phyloP scores from a whole-genome alignment of 1,139 yeast species.

The Taphrina betulina region DNA sequence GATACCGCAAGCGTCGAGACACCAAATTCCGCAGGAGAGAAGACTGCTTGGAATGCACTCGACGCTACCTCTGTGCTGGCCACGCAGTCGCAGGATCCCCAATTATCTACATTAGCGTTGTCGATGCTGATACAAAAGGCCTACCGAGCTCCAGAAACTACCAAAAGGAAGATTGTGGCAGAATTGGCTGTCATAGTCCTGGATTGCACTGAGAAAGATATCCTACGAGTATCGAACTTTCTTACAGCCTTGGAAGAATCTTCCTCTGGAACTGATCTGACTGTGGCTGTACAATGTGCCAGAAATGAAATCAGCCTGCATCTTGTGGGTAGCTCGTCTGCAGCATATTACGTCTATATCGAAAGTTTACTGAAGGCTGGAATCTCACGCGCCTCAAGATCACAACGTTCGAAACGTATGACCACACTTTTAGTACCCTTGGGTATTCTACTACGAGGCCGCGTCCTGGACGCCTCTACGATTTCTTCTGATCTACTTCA shows the following conservation, averaged over 20 bases:
- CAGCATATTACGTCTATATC: slow-evolving; percentile 6
- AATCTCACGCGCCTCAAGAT: neutral
- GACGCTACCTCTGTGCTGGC: slow-evolving; percentile 18
- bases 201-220: slow-evolving; percentile 23
- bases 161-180: slow-evolving; percentile 8
- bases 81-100: slow-evolving; percentile 6
- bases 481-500: slow-evolving; percentile 2
- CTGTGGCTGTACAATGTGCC: neutral
- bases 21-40: neutral
- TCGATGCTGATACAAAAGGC: slow-evolving; percentile 20
- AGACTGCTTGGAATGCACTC: slow-evolving; percentile 13
- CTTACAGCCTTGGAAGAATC: neutral
- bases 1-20: slow-evolving; percentile 1
- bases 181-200: slow-evolving; percentile 10
- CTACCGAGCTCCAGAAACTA: neutral
- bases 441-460: slow-evolving; percentile 1
- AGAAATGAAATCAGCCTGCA: neutral
- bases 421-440: slow-evolving; percentile 6
- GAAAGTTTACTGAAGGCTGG: slow-evolving; percentile 8
- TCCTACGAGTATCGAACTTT: slow-evolving; percentile 1
- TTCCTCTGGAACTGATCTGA: neutral
- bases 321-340: neutral
- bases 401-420: neutral
- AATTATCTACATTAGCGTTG: slow-evolving; percentile 8
- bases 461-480: neutral